A percentile compares a stretch with the other conserved stretches of the same genome.
phyloP scores from a whole-genome alignment of 352 stramenopile genomes.

The Detonula confervacea region DNA sequence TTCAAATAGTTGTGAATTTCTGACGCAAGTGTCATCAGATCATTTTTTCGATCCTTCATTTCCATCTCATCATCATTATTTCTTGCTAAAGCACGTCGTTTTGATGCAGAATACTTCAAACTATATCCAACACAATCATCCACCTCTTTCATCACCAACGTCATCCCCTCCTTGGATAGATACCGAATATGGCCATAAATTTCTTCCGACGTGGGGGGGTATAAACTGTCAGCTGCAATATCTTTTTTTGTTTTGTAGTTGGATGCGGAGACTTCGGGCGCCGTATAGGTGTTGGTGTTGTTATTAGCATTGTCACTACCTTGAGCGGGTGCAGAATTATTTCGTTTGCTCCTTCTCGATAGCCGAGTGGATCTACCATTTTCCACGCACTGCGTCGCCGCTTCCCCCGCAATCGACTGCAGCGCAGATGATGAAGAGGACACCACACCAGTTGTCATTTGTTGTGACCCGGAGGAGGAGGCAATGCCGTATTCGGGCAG shows the following conservation, averaged over 20 bases:
- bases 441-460: background rate
- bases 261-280: constrained; percentile 18
- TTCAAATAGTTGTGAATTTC: constrained; percentile 37
- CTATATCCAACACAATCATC: constrained; percentile 20
- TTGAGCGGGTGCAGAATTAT: background rate
- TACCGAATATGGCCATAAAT: constrained; percentile 30
- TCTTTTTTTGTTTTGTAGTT: constrained; percentile 25
- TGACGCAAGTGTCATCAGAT: constrained; percentile 23
- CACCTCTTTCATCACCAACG: constrained; percentile 19
- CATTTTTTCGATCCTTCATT: background rate
- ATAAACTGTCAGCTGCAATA: constrained; percentile 18
- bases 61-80: background rate
- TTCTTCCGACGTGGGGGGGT: constrained; percentile 22
- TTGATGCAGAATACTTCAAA: constrained; percentile 24
- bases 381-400: background rate
- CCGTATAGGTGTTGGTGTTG: constrained; percentile 3
- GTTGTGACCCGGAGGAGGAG: too few species aligned
- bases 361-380: background rate
- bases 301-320: background rate
- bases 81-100: background rate
- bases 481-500: constrained; percentile 36
- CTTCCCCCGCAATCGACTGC: background rate
- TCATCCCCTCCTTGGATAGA: constrained; percentile 29
- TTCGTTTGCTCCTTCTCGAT: background rate
- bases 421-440: background rate